Percentiles rank a stretch among this genome's conserved stretches.
Evolutionary conservation across 1,139 yeast species (phyloP).

Genomic region (Geotrichum restrictum): DNA sequence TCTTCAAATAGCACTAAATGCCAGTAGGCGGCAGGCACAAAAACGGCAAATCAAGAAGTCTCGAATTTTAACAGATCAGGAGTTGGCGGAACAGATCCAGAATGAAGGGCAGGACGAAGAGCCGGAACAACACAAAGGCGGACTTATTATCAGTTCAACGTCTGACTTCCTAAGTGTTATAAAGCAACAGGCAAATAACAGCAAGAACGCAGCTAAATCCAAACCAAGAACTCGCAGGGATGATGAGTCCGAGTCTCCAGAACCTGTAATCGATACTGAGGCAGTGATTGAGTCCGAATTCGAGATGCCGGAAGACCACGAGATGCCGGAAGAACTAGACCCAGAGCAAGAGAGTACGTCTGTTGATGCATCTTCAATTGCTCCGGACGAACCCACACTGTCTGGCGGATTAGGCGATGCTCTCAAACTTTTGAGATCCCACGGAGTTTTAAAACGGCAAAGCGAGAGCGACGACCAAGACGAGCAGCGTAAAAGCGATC

Average conservation of each 20-base stretch:
- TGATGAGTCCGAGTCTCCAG: conserved; percentile 8
- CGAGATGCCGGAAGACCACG: conserved; percentile 21
- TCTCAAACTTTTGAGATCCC: conserved; percentile 49
- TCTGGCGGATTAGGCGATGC: conserved; percentile 57
- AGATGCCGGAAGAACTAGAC: conserved; percentile 20
- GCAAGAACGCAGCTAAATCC: conserved; percentile 21
- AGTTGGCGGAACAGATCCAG: conserved; percentile 47
- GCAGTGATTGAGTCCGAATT: conserved; percentile 17
- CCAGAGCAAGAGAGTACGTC: neutral
- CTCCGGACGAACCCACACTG: conserved; percentile 39
- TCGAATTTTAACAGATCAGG: conserved; percentile 36
- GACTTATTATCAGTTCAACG: conserved; percentile 54
- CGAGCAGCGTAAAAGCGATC: conserved; percentile 23
- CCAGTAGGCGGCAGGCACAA: conserved; percentile 44
- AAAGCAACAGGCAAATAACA: conserved; percentile 27
- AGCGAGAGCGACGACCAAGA: conserved; percentile 28
- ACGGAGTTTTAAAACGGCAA: conserved; percentile 40
- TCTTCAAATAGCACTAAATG: conserved; percentile 44
- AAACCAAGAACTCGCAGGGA: conserved; percentile 21
- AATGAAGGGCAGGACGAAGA: conserved; percentile 37
- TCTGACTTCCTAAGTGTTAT: conserved; percentile 52
- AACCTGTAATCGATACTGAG: neutral
- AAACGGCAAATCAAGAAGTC: conserved; percentile 25
- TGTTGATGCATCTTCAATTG: conserved; percentile 21
- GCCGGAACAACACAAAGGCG: conserved; percentile 26